A percentile compares a stretch with the other conserved stretches of the same genome.
Conservation (phyloP, 768 basidiomycete species). For the Artomyces pyxidatus region DNA sequence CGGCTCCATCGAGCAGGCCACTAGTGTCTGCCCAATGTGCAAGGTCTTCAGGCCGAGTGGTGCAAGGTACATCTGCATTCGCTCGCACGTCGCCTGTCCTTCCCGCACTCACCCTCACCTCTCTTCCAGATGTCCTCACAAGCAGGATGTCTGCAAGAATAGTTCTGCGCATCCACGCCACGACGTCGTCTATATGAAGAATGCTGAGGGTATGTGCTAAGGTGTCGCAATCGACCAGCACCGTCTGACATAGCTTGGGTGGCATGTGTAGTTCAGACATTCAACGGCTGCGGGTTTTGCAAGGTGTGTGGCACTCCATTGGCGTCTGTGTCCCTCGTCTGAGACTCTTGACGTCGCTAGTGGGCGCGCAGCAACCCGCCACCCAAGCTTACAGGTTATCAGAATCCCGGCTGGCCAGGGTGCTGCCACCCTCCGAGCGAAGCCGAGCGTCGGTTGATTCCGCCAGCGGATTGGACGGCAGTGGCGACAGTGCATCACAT, state of each 20-base stretch:
- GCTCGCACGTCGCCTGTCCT: constrained; percentile 5
- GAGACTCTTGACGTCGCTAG: constrained; percentile 33
- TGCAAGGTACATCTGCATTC: constrained; percentile 37
- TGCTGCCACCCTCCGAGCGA: constrained; percentile 73
- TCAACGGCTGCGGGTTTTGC: constrained; percentile 87
- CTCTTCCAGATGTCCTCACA: constrained; percentile 61
- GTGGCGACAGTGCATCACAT: constrained; percentile 70
- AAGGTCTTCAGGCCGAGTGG: constrained; percentile 62
- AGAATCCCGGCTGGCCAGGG: constrained; percentile 81
- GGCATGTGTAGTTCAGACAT: constrained; percentile 52
- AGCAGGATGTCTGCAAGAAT: constrained; percentile 69
- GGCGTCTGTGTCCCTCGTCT: background rate
- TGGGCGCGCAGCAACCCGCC: constrained; percentile 61
- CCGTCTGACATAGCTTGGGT: constrained; percentile 15
- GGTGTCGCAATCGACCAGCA: constrained; percentile 3
- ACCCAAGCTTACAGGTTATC: constrained; percentile 44
- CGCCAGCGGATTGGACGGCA: constrained; percentile 71
- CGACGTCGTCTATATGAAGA: constrained; percentile 74
- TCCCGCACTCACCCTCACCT: constrained; percentile 19
- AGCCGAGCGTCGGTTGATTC: constrained; percentile 54
- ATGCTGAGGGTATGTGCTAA: constrained; percentile 66
- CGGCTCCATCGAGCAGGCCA: constrained; percentile 61
- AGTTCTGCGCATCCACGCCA: constrained; percentile 64
- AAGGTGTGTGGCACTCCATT: constrained; percentile 45
- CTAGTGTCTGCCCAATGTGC: constrained; percentile 75